These are phyloP conservation scores for Entomortierella chlamydospora DNA, from an alignment of 192 early-diverging fungal genomes.

Conservation along the genomic window DNA sequence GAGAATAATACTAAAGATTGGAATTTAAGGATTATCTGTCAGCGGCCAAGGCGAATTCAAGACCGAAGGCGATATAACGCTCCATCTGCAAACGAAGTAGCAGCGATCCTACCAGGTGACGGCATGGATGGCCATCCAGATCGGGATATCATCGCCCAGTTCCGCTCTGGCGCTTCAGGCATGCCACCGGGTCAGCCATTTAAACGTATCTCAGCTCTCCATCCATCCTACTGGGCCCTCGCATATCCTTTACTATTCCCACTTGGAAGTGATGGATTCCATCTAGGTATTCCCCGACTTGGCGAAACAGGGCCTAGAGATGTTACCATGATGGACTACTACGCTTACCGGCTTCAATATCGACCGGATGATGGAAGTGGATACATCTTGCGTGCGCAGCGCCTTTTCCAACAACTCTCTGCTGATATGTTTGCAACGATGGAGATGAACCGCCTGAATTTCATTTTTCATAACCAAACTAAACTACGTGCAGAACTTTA, in stretches of 20 bases:
- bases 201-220: neutral
- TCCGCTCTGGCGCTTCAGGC: too few species aligned
- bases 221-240: constrained; percentile 2
- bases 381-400: neutral
- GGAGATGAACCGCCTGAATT: neutral
- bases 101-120: neutral
- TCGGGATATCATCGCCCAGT: neutral
- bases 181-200: too few species aligned
- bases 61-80: neutral
- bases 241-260: constrained; percentile 10
- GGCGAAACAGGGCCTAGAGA: too few species aligned
- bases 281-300: neutral
- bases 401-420: neutral
- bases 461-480: neutral
- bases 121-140: neutral
- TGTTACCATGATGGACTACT: neutral
- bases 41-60: neutral
- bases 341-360: neutral
- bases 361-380: neutral
- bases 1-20: neutral
- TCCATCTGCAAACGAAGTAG: neutral
- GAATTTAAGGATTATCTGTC: neutral
- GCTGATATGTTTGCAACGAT: constrained; percentile 5
- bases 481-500: constrained; percentile 2
- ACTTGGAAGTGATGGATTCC: constrained; percentile 1